These are phyloP conservation scores for Scheffersomyces insectosa DNA, from an alignment of 1,139 yeast species.

Conservation along the genomic window DNA sequence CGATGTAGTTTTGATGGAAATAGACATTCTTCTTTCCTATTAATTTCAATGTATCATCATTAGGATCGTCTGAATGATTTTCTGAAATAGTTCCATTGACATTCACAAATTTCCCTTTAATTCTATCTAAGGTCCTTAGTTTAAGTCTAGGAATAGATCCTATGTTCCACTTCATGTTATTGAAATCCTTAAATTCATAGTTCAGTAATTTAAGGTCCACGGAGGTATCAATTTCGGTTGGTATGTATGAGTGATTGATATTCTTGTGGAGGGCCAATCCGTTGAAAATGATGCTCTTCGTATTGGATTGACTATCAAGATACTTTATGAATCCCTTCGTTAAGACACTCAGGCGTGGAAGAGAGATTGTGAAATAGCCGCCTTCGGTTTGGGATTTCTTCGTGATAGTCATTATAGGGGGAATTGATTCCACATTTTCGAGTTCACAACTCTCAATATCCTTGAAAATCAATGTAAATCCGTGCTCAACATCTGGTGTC, in stretches of 20 bases:
- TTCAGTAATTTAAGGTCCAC: conserved; percentile 19
- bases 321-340: conserved; percentile 1
- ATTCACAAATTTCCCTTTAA: conserved; percentile 7
- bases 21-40: conserved; percentile 21
- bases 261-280: conserved; percentile 30
- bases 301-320: not conserved
- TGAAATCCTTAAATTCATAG: conserved; percentile 32
- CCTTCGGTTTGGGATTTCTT: conserved; percentile 28
- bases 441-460: conserved; percentile 28
- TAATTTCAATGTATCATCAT: conserved; percentile 12
- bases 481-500: conserved; percentile 15
- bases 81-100: conserved; percentile 5
- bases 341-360: conserved; percentile 11
- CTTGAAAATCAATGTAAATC: conserved; percentile 35
- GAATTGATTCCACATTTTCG: conserved; percentile 14
- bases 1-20: conserved; percentile 22
- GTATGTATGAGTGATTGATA: conserved; percentile 25
- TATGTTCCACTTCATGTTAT: conserved; percentile 37
- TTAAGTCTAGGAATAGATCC: conserved; percentile 48
- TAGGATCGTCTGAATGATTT: conserved; percentile 2
- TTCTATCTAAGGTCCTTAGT: conserved; percentile 13
- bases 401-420: conserved; percentile 32
- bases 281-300: conserved; percentile 16
- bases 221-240: conserved; percentile 10
- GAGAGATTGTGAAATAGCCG: conserved; percentile 31